Conservation (phyloP, 2,329 filamentous ascomycete genomes). For the Penicillium sp. region DNA sequence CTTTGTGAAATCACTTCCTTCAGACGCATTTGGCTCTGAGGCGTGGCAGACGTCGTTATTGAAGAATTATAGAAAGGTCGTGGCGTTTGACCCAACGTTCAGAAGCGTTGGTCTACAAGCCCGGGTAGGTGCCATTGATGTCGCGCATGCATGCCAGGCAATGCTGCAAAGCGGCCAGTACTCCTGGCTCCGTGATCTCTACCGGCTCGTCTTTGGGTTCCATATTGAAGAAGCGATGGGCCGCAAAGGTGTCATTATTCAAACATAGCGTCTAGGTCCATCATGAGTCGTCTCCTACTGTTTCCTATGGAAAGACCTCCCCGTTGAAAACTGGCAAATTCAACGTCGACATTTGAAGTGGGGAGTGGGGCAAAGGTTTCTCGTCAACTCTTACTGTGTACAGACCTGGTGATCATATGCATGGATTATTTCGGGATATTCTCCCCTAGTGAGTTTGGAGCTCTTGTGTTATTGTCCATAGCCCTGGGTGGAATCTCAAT, state of each 20-base stretch:
- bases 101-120: slow-evolving; percentile 38
- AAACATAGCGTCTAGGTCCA: slow-evolving; percentile 24
- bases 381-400: not conserved
- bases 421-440: not conserved
- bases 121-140: slow-evolving; percentile 61
- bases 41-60: slow-evolving; percentile 69
- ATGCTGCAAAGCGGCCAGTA: slow-evolving; percentile 73
- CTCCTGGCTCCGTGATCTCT: slow-evolving; percentile 76
- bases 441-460: not conserved
- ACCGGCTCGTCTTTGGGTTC: slow-evolving; percentile 79
- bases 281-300: not conserved
- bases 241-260: slow-evolving; percentile 57
- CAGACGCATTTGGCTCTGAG: slow-evolving; percentile 72
- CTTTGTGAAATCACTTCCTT: slow-evolving; percentile 72
- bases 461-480: not conserved
- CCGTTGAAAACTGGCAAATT: not conserved
- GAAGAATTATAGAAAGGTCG: slow-evolving; percentile 75
- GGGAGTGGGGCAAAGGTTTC: not conserved
- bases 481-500: not conserved
- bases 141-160: slow-evolving; percentile 74
- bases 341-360: not conserved
- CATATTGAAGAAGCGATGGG: slow-evolving; percentile 72
- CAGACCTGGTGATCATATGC: not conserved
- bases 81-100: slow-evolving; percentile 70
- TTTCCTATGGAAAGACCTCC: not conserved